Conservation (phyloP, 768 basidiomycete species). For the Dictyophora rubrovolvata region DNA sequence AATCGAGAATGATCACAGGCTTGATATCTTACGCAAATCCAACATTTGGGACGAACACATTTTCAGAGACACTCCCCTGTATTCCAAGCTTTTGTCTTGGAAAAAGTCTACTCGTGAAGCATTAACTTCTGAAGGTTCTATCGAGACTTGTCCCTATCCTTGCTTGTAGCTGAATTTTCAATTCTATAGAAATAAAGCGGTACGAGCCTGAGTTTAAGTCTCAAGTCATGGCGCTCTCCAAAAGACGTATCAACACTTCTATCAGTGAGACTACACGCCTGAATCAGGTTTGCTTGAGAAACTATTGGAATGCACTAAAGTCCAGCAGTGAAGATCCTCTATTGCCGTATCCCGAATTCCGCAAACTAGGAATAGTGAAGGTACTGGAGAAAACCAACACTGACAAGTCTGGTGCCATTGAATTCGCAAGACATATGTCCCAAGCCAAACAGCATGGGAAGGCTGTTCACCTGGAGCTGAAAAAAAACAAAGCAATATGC, state of each 20-base stretch:
- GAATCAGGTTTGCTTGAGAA: constrained; percentile 1
- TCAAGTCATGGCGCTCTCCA: not conserved
- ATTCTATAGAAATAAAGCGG: not conserved
- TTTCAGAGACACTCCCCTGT: constrained; percentile 2
- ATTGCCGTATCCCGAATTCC: constrained; percentile 4
- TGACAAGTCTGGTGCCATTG: not conserved
- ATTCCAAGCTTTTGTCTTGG: not conserved
- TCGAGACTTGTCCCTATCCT: not conserved
- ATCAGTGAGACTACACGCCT: not conserved
- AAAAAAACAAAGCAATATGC: not conserved
- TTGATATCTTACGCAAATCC: not conserved
- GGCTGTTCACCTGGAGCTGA: constrained; percentile 3
- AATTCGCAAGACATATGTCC: not conserved
- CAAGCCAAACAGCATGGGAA: not conserved
- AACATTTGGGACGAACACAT: not conserved
- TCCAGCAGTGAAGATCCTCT: not conserved
- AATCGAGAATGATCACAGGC: not conserved
- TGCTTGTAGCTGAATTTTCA: not conserved
- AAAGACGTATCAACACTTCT: not conserved
- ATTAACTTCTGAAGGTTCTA: not conserved
- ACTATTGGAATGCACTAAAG: constrained; percentile 5
- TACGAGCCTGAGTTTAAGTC: not conserved
- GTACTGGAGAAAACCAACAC: not conserved
- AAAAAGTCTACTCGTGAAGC: not conserved
- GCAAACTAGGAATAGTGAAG: not conserved